Conservation (phyloP, 768 basidiomycete genomes). For the Leucocoprinus leucothites region DNA sequence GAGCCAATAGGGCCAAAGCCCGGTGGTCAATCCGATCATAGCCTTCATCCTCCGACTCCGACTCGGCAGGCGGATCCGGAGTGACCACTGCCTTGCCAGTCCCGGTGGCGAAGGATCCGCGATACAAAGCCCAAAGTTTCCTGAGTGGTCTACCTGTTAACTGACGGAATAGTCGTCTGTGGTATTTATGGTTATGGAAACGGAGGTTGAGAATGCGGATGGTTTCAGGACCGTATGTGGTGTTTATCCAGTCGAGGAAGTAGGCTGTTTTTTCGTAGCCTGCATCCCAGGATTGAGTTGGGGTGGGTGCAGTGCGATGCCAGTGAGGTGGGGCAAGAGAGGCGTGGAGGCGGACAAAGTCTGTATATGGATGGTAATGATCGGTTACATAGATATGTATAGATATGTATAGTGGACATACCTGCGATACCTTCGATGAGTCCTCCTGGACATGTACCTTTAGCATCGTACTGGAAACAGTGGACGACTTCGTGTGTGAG, state of each 20-base stretch:
- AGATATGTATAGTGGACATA: slow-evolving; percentile 21
- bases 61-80: slow-evolving; percentile 3
- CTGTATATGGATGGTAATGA: slow-evolving; percentile 27
- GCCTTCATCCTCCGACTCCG: slow-evolving; percentile 12
- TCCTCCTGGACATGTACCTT: slow-evolving; percentile 60
- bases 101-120: slow-evolving; percentile 28
- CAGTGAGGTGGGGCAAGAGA: slow-evolving; percentile 69
- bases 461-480: slow-evolving; percentile 69
- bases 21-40: slow-evolving; percentile 8
- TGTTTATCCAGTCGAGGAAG: slow-evolving; percentile 71
- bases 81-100: not conserved
- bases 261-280: slow-evolving; percentile 75
- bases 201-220: slow-evolving; percentile 55
- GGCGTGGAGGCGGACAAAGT: slow-evolving; percentile 67
- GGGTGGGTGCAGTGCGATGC: slow-evolving; percentile 36
- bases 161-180: slow-evolving; percentile 48
- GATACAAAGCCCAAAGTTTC: slow-evolving; percentile 59
- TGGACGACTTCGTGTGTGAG: slow-evolving; percentile 77
- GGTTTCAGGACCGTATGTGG: slow-evolving; percentile 47
- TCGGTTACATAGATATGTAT: not conserved
- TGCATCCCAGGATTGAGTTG: slow-evolving; percentile 58
- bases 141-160: slow-evolving; percentile 50
- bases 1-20: not conserved
- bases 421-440: slow-evolving; percentile 81
- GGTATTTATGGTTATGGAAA: slow-evolving; percentile 48